Evolutionary conservation across 2,329 filamentous ascomycete species (phyloP).

Genomic region (Xylariaceae sp.): DNA sequence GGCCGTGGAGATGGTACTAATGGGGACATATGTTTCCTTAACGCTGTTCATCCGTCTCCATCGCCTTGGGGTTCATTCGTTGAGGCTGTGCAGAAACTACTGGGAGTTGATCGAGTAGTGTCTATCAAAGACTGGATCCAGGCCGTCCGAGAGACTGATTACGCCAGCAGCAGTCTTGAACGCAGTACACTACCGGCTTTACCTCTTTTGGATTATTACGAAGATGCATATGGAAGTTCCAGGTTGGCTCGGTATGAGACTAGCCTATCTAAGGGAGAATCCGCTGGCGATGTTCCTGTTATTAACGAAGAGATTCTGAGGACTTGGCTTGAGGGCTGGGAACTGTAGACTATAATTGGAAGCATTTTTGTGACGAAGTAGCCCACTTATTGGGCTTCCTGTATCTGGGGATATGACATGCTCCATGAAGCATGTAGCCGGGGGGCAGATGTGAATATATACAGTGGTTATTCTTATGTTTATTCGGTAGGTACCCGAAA

Average conservation of each 20-base stretch:
- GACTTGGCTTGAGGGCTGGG: constrained; percentile 8
- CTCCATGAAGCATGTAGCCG: too few relatives aligned
- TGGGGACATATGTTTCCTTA: constrained; percentile 9
- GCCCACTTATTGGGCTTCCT: too few relatives aligned
- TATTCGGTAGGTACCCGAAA: too few relatives aligned
- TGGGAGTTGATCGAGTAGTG: constrained; percentile 4
- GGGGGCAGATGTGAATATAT: too few relatives aligned
- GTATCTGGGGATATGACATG: too few relatives aligned
- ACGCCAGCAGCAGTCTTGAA: neutral
- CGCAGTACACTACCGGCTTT: neutral
- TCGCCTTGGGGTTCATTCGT: constrained; percentile 14
- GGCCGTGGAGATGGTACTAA: neutral
- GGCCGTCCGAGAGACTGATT: constrained; percentile 6
- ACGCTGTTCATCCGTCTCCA: neutral
- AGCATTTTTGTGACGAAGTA: too few relatives aligned
- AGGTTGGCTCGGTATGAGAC: neutral
- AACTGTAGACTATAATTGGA: too few relatives aligned
- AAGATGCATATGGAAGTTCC: neutral
- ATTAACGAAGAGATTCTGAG: constrained; percentile 4
- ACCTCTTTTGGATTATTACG: neutral
- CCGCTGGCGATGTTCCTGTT: neutral
- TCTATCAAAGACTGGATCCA: constrained; percentile 13
- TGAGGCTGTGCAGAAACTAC: constrained; percentile 2
- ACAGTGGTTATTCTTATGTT: too few relatives aligned
- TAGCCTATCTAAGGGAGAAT: neutral